Evolutionary conservation across 805 yeast species (phyloP).

Genomic region (Lipomyces yamadae): DNA sequence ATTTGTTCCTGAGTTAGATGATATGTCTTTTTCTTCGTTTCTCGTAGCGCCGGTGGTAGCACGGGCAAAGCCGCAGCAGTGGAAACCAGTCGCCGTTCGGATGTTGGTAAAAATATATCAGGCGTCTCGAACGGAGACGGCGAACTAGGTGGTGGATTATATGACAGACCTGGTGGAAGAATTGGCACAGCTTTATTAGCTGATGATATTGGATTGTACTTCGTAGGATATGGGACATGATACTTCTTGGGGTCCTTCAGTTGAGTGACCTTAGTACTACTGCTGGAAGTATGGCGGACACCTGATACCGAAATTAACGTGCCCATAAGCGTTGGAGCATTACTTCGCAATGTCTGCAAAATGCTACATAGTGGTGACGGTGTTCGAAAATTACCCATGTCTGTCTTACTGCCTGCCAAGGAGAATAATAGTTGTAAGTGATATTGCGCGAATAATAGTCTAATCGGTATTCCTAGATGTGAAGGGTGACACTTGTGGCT

Average conservation of each 20-base stretch:
- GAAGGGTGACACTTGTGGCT: neutral
- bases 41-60: slow-evolving; percentile 48
- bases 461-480: neutral
- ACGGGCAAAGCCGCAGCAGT: slow-evolving; percentile 23
- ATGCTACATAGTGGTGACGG: neutral
- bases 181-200: slow-evolving; percentile 66
- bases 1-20: slow-evolving; percentile 63
- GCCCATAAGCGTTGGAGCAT: neutral
- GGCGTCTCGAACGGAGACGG: slow-evolving; percentile 65
- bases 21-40: slow-evolving; percentile 52
- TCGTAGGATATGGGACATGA: slow-evolving; percentile 53
- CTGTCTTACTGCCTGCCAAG: neutral
- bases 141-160: slow-evolving; percentile 69
- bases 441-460: neutral
- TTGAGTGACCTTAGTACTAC: slow-evolving; percentile 18
- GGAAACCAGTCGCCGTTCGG: slow-evolving; percentile 52
- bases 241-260: slow-evolving; percentile 23
- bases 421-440: neutral
- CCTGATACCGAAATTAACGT: slow-evolving; percentile 11
- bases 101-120: slow-evolving; percentile 64
- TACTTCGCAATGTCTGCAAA: neutral
- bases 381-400: neutral
- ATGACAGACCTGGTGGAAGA: slow-evolving; percentile 63
- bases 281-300: slow-evolving; percentile 5
- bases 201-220: slow-evolving; percentile 65